A percentile compares a stretch with the other conserved stretches of the same genome.
Evolutionary conservation across 441 rosid genomes (phyloP).

Genomic region (Mallotus repandus): DNA sequence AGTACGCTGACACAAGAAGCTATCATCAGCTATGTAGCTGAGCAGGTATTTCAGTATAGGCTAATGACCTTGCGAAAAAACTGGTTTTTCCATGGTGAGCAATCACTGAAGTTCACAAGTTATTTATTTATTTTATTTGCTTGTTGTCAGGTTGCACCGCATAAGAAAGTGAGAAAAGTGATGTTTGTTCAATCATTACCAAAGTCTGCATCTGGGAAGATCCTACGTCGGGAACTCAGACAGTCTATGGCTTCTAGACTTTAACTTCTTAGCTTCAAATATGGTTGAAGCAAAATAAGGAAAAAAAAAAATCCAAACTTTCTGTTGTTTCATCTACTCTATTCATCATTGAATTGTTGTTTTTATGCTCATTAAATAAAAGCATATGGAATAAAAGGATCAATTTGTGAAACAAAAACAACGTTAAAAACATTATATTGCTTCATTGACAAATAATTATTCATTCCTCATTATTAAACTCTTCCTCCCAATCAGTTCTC

Average conservation of each 20-base stretch:
- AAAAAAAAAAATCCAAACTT: too few species aligned
- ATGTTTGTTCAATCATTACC: constrained; percentile 60
- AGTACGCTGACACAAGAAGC: constrained; percentile 47
- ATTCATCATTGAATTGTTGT: too few species aligned
- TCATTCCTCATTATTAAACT: too few species aligned
- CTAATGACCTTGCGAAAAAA: neutral
- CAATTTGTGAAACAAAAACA: too few species aligned
- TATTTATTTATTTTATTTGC: neutral
- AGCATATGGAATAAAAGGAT: too few species aligned
- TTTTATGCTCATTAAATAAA: too few species aligned
- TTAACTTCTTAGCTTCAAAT: constrained; percentile 23
- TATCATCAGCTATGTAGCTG: constrained; percentile 55
- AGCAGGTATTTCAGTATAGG: constrained; percentile 42
- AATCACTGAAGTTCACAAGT: neutral
- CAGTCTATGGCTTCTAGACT: constrained; percentile 43
- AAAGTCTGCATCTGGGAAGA: constrained; percentile 82
- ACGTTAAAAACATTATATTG: neutral
- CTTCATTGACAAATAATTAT: too few species aligned
- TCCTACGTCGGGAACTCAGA: constrained; percentile 69
- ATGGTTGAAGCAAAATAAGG: neutral
- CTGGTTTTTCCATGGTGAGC: neutral
- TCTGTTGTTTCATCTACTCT: too few species aligned
- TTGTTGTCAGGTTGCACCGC: constrained; percentile 64
- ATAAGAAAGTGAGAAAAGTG: constrained; percentile 82
- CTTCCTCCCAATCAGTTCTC: too few species aligned